Base-by-base conservation (phyloP, 352 stramenopile genomes). In the Globisporangium lucens region DNA sequence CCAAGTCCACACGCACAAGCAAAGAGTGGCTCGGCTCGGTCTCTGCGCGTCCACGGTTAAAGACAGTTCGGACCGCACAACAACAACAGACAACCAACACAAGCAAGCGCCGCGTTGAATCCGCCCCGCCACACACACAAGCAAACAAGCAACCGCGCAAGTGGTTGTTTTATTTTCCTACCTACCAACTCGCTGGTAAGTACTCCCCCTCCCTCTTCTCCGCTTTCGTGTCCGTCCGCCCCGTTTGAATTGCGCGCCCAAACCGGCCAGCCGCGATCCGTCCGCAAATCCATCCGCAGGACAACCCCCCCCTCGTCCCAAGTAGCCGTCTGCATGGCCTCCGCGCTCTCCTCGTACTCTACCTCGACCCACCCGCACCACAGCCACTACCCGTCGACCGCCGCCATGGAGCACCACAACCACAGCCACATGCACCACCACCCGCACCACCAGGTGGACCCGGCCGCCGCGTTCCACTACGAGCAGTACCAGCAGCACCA, bases 401-500 rank as follows among this genome's bases (percentile, higher is more conserved):
- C 15, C 24, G 55, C 20, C 33, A 70, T 70, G 65, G 61, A 71
- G 64, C 63, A 66, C 41, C 66, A 69, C 46, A 56, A 63, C 52
- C 65, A 57, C 57, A 22, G 53, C 41, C 57, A 56, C 38, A 52
- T 24, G 12, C 36, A 67, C 52, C 51, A 61, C 36, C 35, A 69
- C 12, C 27, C 56, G 52, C 68, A 83, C 58, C 65, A 69, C 63
- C 57, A 63, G 22, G 70, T 82, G 22, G 79, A 85, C 61, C 67
- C 74, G 7, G 24, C 62, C 47, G 53, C 20, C 29, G 55, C 77
- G 51, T 85, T 83, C 66, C 80, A 78, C 70, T 88, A 88, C 68
- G 80, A 85, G 35, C 63, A 76, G 24, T 85, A 86, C 67, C 80
- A 88, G 66, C 79, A 83, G 67, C 82, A 88, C 13, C 79, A 88